phyloP scores from a whole-genome alignment of 192 early-diverging fungal species.

The Rhizoclosmatium sp. region DNA sequence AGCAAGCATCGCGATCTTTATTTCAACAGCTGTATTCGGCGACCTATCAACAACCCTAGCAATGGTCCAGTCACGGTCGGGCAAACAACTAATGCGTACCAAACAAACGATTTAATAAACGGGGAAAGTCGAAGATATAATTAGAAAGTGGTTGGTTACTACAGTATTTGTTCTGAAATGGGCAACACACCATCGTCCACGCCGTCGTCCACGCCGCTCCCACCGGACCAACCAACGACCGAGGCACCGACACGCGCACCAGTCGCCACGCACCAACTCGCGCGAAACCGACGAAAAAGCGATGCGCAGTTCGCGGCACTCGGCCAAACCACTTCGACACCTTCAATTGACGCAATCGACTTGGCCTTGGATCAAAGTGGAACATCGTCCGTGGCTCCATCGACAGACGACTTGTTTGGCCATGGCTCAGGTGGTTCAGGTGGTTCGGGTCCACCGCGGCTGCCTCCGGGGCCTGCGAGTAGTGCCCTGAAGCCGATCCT shows the following conservation, averaged over 20 bases:
- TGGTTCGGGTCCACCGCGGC: neutral
- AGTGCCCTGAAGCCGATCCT: neutral
- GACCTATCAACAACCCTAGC: too few species aligned
- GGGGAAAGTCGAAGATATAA: too few species aligned
- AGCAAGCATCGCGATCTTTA: too few species aligned
- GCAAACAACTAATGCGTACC: too few species aligned
- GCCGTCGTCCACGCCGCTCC: neutral
- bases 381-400: neutral
- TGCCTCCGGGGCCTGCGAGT: neutral
- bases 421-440: neutral
- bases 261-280: neutral
- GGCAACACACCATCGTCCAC: conserved; percentile 14
- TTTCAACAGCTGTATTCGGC: too few species aligned
- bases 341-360: neutral
- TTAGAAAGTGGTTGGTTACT: too few species aligned
- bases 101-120: too few species aligned
- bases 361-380: neutral
- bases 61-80: too few species aligned
- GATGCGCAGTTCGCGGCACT: neutral
- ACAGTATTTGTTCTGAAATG: neutral
- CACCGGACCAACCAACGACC: neutral
- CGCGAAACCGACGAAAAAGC: neutral
- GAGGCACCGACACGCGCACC: neutral
- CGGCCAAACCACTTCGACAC: neutral
- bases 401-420: neutral